phyloP scores from a whole-genome alignment of 768 basidiomycete species.

The Tricholoma matsutake region DNA sequence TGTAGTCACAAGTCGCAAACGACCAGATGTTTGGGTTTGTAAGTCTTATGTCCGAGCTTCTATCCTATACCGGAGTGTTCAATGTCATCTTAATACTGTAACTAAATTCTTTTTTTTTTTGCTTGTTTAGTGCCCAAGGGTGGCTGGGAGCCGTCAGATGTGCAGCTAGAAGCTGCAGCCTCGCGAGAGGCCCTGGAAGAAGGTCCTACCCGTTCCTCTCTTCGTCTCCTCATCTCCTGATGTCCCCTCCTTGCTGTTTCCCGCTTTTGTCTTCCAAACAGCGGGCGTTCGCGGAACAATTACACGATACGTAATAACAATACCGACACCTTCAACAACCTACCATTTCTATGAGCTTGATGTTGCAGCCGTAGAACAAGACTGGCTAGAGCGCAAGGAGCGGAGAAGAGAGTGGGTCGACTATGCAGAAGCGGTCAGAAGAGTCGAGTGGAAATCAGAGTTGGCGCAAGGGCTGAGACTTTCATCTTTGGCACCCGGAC shows the following conservation, averaged over 20 bases:
- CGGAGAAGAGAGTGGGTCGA: conserved; percentile 87
- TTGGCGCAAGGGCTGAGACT: conserved; percentile 71
- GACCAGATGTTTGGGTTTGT: conserved; percentile 84
- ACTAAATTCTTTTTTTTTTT: no score
- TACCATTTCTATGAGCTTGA: conserved; percentile 93
- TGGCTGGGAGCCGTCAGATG: conserved; percentile 85
- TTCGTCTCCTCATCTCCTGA: conserved; percentile 62
- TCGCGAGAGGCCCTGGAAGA: conserved; percentile 92
- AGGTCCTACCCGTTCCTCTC: conserved; percentile 86
- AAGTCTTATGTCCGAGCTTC: conserved; percentile 42
- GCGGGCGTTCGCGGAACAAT: conserved; percentile 88
- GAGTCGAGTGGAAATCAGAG: conserved; percentile 85
- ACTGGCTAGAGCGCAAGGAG: conserved; percentile 81
- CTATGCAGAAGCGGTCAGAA: conserved; percentile 71
- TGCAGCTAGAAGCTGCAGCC: conserved; percentile 80
- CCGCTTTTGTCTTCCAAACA: conserved; percentile 36
- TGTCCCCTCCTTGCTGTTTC: conserved; percentile 28
- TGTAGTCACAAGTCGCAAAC: conserved; percentile 81
- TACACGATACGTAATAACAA: conserved; percentile 81
- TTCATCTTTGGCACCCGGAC: conserved; percentile 60
- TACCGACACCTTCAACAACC: conserved; percentile 72
- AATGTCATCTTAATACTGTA: conserved; percentile 9
- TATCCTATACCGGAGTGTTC: conserved; percentile 7
- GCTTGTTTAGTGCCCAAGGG: conserved; percentile 77
- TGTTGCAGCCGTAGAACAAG: conserved; percentile 68